A percentile compares a stretch with the other conserved stretches of the same genome.
Evolutionary conservation across 257 asterid genomes (phyloP).

Genomic region (Prunella vulgaris): DNA sequence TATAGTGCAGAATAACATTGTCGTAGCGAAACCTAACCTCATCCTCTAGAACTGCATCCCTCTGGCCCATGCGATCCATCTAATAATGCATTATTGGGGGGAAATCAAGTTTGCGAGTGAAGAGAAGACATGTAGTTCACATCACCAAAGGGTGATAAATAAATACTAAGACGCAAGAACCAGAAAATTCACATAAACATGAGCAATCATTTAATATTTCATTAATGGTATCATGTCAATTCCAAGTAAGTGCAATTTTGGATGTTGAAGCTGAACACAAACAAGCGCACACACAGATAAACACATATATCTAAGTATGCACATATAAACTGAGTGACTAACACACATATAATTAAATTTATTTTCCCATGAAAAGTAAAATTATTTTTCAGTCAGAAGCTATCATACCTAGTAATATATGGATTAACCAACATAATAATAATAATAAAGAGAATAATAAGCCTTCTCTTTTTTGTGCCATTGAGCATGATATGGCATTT

Average conservation of each 20-base stretch:
- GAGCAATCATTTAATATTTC: background rate
- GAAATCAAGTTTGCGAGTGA: slow-evolving; percentile 11
- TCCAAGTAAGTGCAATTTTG: background rate
- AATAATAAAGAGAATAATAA: background rate
- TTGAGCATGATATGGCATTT: background rate
- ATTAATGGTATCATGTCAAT: background rate
- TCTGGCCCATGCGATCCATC: slow-evolving; percentile 89
- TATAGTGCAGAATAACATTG: slow-evolving; percentile 84
- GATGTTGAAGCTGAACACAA: background rate
- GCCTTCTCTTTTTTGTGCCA: background rate
- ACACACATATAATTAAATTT: background rate
- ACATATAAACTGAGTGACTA: slow-evolving; percentile 3
- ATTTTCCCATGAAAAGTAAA: background rate
- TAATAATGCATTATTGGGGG: slow-evolving; percentile 27
- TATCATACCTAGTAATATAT: background rate
- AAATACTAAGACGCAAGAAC: slow-evolving; percentile 13
- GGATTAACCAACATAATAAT: background rate
- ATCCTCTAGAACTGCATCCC: slow-evolving; percentile 76
- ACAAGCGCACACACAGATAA: background rate
- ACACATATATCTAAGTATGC: background rate
- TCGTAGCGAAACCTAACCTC: slow-evolving; percentile 90
- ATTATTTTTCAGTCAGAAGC: background rate
- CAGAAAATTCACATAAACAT: background rate
- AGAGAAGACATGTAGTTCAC: background rate
- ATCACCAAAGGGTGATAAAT: background rate